These are phyloP conservation scores for Chaetomiaceae sp. DNA, from an alignment of 2,329 filamentous ascomycete species.

Conservation along the genomic window DNA sequence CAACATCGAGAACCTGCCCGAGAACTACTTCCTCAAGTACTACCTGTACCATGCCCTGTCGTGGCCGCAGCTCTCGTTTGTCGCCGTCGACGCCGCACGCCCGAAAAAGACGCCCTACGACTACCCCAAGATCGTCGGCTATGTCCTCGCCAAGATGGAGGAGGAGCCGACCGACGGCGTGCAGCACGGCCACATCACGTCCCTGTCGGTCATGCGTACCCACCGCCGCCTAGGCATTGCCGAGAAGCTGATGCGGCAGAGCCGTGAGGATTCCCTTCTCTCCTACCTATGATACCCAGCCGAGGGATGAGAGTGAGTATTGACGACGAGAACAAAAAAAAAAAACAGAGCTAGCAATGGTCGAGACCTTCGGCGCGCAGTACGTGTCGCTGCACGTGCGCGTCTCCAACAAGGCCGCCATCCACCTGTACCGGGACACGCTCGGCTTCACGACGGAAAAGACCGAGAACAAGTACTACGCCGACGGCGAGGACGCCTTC, in stretches of 20 bases:
- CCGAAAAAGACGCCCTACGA: conserved; percentile 74
- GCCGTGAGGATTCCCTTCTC: conserved; percentile 57
- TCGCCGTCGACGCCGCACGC: conserved; percentile 86
- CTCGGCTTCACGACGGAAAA: conserved; percentile 85
- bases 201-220: conserved; percentile 91
- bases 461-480: conserved; percentile 87
- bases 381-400: conserved; percentile 97
- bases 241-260: conserved; percentile 96
- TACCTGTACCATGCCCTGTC: conserved; percentile 98
- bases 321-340: too few species aligned
- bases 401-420: conserved; percentile 84
- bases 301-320: too few species aligned
- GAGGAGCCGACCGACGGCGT: conserved; percentile 90
- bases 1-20: conserved; percentile 97
- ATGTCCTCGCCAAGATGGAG: conserved; percentile 99
- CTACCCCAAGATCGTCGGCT: conserved; percentile 96
- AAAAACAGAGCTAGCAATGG: conserved; percentile 80
- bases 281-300: too few species aligned
- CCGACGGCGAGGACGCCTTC: conserved; percentile 93
- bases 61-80: conserved; percentile 95
- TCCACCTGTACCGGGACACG: conserved; percentile 89
- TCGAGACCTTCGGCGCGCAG: conserved; percentile 82
- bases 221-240: conserved; percentile 87
- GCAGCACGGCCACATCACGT: conserved; percentile 94
- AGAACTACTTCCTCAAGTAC: conserved; percentile 99